Conservation (phyloP, 345 rosid species). For the Eucalyptus marginata region DNA sequence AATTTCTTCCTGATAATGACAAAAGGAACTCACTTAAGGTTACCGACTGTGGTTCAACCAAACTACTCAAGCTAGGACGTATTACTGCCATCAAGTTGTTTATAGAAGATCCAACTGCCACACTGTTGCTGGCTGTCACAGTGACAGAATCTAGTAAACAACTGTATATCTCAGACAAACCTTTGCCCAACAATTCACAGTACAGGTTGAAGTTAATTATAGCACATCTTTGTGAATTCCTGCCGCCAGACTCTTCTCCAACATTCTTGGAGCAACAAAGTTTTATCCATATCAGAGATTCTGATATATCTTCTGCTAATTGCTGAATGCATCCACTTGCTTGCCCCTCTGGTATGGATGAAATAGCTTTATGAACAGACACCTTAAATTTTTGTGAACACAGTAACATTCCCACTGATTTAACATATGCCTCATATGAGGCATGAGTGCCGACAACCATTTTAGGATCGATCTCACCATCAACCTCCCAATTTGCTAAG, state of each 20-base stretch:
- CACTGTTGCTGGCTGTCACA: constrained; percentile 68
- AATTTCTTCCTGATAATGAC: constrained; percentile 31
- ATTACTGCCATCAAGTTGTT: constrained; percentile 40
- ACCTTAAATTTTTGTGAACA: constrained; percentile 45
- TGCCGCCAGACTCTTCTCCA: constrained; percentile 1
- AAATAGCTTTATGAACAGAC: constrained; percentile 40
- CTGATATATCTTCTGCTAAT: constrained; percentile 46
- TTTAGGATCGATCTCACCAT: constrained; percentile 5
- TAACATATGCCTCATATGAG: constrained; percentile 16
- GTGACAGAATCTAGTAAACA: constrained; percentile 54
- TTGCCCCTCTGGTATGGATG: constrained; percentile 87
- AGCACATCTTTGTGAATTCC: not conserved
- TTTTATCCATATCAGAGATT: constrained; percentile 65
- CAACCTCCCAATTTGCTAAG: constrained; percentile 6
- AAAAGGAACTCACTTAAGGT: constrained; percentile 33
- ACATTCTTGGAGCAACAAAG: constrained; percentile 6
- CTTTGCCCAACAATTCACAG: constrained; percentile 52
- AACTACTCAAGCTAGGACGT: constrained; percentile 37
- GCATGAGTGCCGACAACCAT: not conserved
- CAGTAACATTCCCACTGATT: constrained; percentile 35
- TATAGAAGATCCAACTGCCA: constrained; percentile 41
- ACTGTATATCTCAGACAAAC: constrained; percentile 59
- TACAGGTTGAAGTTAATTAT: constrained; percentile 18
- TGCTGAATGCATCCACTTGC: constrained; percentile 51
- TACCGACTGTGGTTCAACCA: constrained; percentile 35